Percentiles rank a stretch among this genome's conserved stretches.
Conservation (phyloP, 2,329 filamentous ascomycete species). For the Colletotrichum musae region DNA sequence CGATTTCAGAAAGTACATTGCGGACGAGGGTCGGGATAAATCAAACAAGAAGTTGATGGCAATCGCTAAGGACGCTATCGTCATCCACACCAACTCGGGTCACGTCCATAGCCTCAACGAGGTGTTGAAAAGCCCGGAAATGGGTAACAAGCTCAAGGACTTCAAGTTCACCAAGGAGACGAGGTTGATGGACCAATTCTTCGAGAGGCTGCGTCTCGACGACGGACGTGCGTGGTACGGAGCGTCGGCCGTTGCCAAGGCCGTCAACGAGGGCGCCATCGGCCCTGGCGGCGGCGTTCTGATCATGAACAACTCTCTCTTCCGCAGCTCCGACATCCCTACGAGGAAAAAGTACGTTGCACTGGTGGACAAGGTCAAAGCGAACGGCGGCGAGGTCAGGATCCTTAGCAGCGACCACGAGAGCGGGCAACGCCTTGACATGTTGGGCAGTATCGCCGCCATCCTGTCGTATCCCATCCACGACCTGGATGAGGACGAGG, state of each 20-base stretch:
- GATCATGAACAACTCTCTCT: slow-evolving; percentile 89
- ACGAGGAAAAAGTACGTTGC: slow-evolving; percentile 85
- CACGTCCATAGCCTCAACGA: slow-evolving; percentile 91
- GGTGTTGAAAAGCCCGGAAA: slow-evolving; percentile 85
- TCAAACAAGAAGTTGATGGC: slow-evolving; percentile 78
- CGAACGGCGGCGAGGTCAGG: slow-evolving; percentile 87
- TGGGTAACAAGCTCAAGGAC: slow-evolving; percentile 83
- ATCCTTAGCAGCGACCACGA: slow-evolving; percentile 96
- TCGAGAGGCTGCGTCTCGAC: slow-evolving; percentile 82
- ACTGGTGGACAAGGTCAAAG: slow-evolving; percentile 89
- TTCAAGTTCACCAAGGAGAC: slow-evolving; percentile 92
- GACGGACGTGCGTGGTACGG: slow-evolving; percentile 95
- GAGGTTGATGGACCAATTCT: slow-evolving; percentile 86
- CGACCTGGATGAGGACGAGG: slow-evolving; percentile 82
- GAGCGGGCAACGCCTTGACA: slow-evolving; percentile 88
- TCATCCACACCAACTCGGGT: slow-evolving; percentile 88
- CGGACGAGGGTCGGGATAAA: slow-evolving; percentile 70
- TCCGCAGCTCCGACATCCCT: slow-evolving; percentile 84
- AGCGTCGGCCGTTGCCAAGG: slow-evolving; percentile 82
- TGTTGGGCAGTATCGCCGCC: slow-evolving; percentile 88
- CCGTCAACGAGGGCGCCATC: slow-evolving; percentile 89
- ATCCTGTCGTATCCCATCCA: slow-evolving; percentile 90
- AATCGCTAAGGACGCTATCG: slow-evolving; percentile 73
- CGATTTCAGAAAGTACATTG: slow-evolving; percentile 82
- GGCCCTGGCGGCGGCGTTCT: slow-evolving; percentile 88